Evolutionary conservation across 1,284 basidiomycete species (phyloP), one percentile per base, ranked within the genome.

Genomic region (Trichosporon sp.): DNA sequence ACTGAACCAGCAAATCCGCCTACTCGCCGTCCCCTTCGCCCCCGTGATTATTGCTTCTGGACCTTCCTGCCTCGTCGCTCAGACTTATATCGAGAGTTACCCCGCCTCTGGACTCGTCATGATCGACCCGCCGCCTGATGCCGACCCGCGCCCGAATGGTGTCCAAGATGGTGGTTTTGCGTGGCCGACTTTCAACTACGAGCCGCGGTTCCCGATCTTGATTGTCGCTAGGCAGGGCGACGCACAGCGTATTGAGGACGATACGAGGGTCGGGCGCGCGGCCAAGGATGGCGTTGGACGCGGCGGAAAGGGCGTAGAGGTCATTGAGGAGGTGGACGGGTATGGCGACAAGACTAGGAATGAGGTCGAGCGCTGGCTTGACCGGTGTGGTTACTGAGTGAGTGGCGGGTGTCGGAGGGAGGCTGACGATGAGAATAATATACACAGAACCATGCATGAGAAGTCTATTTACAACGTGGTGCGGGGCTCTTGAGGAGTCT

Each of bases 71-170:
- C 79, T 89, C 56, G 83, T 89, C 60, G 84, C 86, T 10, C 86
- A 89, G 73, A 82, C 85, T 13, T 89, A 87, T 73, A 84, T 89
- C 62, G 87, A 85, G 8, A 87, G 86, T 33, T 77, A 87, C 70
- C 86, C 86, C 1, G 86, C 86, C 2, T 81, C 82, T 10, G 88
- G 83, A 0, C 79, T 89, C 49, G 82, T 88, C 46, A 80, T 89
- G 27, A 82, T 88, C 37, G 83, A 85, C 31, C 87, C 87, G 19
- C 85, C 85, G 3, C 65, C 65, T 0, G 74, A 76, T 57, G 62
- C 61, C 5, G 74, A 71, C 57, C 69, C 70, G 16, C 81, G 32
- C 81, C 32, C 31, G 13, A 36, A 25, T n/a, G 52, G 37, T 16
- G 31, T 54, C 34, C 27, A 34, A 46, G 34, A 19, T 52, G 60